Evolutionary conservation across 306 rosid species (phyloP).

Genomic region (Cicer bijugum): DNA sequence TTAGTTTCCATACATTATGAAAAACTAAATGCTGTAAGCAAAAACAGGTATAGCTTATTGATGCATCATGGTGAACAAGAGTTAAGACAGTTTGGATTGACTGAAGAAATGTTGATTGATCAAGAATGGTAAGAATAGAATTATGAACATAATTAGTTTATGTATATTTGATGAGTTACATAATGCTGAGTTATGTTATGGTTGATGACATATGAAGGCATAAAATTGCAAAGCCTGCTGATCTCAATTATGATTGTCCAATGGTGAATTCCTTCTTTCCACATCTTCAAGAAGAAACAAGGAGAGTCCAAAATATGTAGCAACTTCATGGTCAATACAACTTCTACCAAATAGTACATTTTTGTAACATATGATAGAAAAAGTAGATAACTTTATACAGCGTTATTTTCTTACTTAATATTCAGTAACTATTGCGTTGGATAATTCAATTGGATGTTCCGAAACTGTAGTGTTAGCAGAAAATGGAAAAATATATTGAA

Average conservation of each 20-base stretch:
- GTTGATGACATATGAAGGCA: constrained; percentile 60
- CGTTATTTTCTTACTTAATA: too few species aligned
- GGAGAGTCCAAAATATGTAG: not conserved
- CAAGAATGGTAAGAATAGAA: constrained; percentile 67
- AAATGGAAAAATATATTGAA: too few species aligned
- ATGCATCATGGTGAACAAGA: constrained; percentile 73
- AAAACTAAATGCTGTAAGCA: not conserved
- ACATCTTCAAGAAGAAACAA: constrained; percentile 56
- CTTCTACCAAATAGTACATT: not conserved
- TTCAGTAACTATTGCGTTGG: too few species aligned
- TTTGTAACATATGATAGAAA: not conserved
- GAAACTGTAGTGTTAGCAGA: too few species aligned
- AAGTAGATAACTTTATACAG: too few species aligned
- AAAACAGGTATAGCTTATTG: constrained; percentile 61
- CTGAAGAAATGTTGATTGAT: constrained; percentile 81
- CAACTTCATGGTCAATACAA: not conserved
- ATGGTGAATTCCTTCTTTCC: constrained; percentile 82
- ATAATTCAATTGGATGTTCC: too few species aligned
- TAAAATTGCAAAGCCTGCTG: constrained; percentile 74
- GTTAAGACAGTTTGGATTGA: constrained; percentile 73
- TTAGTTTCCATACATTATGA: not conserved
- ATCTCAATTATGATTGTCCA: constrained; percentile 86
- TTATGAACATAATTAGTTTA: not conserved
- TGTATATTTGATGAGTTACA: not conserved
- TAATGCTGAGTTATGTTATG: not conserved